A percentile compares a stretch with the other conserved stretches of the same genome.
Conservation (phyloP, 2,329 filamentous ascomycete genomes). For the Sporothrix variecibatus region DNA sequence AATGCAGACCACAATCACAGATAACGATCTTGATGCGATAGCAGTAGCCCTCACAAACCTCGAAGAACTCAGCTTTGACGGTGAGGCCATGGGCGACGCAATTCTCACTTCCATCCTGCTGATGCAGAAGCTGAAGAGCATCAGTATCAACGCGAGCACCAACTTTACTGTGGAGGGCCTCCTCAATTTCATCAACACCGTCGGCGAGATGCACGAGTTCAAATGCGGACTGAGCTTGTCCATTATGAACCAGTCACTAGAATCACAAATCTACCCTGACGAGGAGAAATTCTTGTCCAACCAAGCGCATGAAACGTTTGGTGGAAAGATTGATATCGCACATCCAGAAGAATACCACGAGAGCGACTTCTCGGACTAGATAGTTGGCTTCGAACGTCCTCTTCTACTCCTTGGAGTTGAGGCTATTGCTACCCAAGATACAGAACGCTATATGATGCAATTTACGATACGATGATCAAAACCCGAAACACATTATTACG, state of each 20-base stretch:
- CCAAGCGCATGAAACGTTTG: constrained; percentile 34
- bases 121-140: constrained; percentile 50
- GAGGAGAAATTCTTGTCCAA: constrained; percentile 35
- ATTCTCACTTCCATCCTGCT: constrained; percentile 42
- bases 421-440: not conserved
- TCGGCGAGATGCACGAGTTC: constrained; percentile 35
- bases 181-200: constrained; percentile 42
- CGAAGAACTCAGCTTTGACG: constrained; percentile 59
- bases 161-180: constrained; percentile 56
- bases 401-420: not conserved
- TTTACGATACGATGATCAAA: constrained; percentile 5
- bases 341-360: constrained; percentile 44
- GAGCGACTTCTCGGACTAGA: constrained; percentile 39
- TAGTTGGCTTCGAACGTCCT: not conserved
- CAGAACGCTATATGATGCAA: constrained; percentile 18
- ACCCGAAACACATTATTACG: not conserved
- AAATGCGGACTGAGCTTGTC: constrained; percentile 38
- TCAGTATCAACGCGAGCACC: constrained; percentile 58
- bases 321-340: constrained; percentile 40
- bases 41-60: constrained; percentile 49
- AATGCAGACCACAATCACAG: constrained; percentile 51
- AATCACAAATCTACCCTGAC: constrained; percentile 34
- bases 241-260: constrained; percentile 40
- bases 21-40: constrained; percentile 52
- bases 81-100: constrained; percentile 52